phyloP scores from a whole-genome alignment of 257 asterid species.

The Salvia miltiorrhiza region DNA sequence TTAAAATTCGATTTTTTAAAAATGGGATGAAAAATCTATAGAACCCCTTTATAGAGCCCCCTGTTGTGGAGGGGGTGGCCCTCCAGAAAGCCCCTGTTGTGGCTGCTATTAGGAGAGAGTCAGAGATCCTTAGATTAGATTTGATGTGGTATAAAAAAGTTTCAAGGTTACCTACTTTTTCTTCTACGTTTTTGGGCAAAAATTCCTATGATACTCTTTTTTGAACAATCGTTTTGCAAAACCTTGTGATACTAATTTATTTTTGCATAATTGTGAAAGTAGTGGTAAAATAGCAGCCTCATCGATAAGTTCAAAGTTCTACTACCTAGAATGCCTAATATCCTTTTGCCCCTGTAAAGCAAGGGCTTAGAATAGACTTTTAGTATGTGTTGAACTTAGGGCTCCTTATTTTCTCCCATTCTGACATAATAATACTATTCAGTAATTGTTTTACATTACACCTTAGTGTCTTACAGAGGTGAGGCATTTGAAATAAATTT shows the following conservation, averaged over 20 bases:
- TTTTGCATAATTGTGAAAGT: background rate
- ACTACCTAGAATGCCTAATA: background rate
- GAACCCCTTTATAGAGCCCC: too few relatives aligned
- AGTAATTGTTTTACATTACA: background rate
- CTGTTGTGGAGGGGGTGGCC: too few relatives aligned
- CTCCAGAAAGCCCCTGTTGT: too few relatives aligned
- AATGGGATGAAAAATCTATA: too few relatives aligned
- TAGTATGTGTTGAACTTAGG: background rate
- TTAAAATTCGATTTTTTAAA: too few relatives aligned
- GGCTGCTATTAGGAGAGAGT: too few relatives aligned
- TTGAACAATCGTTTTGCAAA: background rate
- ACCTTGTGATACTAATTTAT: background rate
- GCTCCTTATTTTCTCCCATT: background rate
- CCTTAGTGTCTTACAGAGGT: background rate
- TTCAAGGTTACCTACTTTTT: background rate
- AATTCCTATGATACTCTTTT: background rate
- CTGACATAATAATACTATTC: background rate
- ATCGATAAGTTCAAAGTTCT: background rate
- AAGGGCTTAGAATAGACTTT: background rate
- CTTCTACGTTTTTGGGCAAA: background rate
- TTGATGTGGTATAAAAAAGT: background rate
- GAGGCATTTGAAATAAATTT: background rate
- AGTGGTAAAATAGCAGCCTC: constrained; percentile 1
- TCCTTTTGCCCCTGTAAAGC: background rate
- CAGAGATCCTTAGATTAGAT: background rate